Percentiles rank a stretch among this genome's conserved stretches.
Conservation (phyloP, 768 basidiomycete genomes). For the Cytidiella melzeri region DNA sequence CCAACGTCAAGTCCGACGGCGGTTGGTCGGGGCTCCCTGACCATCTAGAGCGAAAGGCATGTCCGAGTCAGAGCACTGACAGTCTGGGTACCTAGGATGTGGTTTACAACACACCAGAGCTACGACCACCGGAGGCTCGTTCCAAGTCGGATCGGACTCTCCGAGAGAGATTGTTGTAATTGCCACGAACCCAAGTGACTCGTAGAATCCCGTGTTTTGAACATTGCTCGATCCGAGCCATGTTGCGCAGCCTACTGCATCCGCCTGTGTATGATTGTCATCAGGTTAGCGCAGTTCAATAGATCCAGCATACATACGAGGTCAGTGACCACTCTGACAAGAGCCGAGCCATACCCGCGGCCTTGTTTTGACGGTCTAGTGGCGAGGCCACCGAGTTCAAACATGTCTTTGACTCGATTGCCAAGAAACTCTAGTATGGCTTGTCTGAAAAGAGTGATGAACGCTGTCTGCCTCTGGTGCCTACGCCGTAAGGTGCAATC, state of each 20-base stretch:
- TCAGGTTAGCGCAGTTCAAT: no score
- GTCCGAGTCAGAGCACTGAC: no score
- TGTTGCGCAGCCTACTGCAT: slow-evolving; percentile 9
- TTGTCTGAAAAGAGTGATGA: not conserved
- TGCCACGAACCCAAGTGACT: slow-evolving; percentile 12
- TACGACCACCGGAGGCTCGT: slow-evolving; percentile 7
- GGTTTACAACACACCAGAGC: no score
- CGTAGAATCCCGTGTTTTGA: slow-evolving; percentile 15
- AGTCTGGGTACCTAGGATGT: no score
- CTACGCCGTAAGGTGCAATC: no score
- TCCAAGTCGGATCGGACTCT: slow-evolving; percentile 13
- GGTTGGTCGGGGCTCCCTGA: no score
- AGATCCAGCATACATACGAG: slow-evolving; percentile 1
- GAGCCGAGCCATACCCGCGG: slow-evolving; percentile 13
- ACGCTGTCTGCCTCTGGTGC: not conserved
- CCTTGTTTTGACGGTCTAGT: slow-evolving; percentile 12
- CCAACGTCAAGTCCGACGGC: no score
- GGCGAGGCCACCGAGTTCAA: slow-evolving; percentile 6
- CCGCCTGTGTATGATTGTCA: slow-evolving; percentile 11
- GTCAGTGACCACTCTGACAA: slow-evolving; percentile 6
- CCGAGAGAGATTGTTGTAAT: slow-evolving; percentile 11
- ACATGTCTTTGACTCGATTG: slow-evolving; percentile 4
- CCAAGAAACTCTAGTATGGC: not conserved
- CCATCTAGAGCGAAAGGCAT: no score
- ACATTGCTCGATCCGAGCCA: slow-evolving; percentile 12